Conservation (phyloP, 352 stramenopile genomes). For the Phytophthora hibernalis region DNA sequence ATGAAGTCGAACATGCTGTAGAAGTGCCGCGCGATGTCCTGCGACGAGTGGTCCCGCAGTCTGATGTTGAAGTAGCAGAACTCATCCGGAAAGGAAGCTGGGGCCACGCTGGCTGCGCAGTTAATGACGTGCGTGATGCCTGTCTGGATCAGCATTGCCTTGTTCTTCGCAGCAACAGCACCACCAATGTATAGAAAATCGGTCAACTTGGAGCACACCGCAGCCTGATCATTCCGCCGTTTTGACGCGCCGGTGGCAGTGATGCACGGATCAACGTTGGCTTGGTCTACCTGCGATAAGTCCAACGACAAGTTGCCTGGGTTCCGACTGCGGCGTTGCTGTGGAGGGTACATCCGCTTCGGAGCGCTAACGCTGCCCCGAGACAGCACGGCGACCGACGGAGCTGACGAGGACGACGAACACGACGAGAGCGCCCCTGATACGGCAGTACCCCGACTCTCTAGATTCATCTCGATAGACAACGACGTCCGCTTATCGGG, state of each 20-base stretch:
- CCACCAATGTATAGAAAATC: slow-evolving; percentile 92
- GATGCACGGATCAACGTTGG: slow-evolving; percentile 33
- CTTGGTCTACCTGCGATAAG: slow-evolving; percentile 76
- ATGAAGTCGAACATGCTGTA: slow-evolving; percentile 92
- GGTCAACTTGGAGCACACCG: slow-evolving; percentile 80
- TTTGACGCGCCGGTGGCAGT: slow-evolving; percentile 25
- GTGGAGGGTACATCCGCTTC: slow-evolving; percentile 58
- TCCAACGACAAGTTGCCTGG: slow-evolving; percentile 85
- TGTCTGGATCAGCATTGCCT: slow-evolving; percentile 62
- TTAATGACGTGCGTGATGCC: slow-evolving; percentile 93
- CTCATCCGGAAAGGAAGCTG: slow-evolving; percentile 75
- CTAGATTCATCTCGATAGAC: slow-evolving; percentile 46
- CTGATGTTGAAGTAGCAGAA: slow-evolving; percentile 89
- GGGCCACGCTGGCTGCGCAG: slow-evolving; percentile 79
- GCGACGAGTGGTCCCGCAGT: slow-evolving; percentile 89
- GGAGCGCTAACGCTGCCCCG: slow-evolving; percentile 35
- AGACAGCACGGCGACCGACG: slow-evolving; percentile 13
- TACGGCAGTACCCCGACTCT: slow-evolving; percentile 25
- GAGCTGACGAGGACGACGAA: slow-evolving; percentile 28
- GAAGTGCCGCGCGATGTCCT: slow-evolving; percentile 88
- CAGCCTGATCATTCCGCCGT: slow-evolving; percentile 65
- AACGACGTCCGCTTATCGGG: slow-evolving; percentile 36
- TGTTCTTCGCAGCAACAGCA: slow-evolving; percentile 80
- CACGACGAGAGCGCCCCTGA: slow-evolving; percentile 26
- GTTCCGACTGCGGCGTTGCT: slow-evolving; percentile 67